Percentiles rank a stretch among this genome's conserved stretches.
These are phyloP conservation scores for Bipolaris cookei DNA, from an alignment of 2,329 filamentous ascomycete genomes.

Conservation along the genomic window DNA sequence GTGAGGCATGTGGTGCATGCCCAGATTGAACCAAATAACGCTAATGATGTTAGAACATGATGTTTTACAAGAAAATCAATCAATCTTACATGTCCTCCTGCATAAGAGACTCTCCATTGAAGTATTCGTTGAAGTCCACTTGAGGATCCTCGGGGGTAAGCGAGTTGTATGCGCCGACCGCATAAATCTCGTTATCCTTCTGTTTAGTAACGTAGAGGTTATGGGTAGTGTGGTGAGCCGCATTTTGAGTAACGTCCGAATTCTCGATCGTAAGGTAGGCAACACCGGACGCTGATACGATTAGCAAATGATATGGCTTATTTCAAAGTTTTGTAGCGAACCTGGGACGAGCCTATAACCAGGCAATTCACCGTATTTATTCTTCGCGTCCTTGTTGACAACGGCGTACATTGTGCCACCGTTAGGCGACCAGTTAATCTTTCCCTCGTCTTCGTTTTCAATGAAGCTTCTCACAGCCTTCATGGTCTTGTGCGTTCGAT, in stretches of 20 bases:
- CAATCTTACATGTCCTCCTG: background rate
- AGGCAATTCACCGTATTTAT: background rate
- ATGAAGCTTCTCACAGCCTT: background rate
- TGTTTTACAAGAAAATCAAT: background rate
- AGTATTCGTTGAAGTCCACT: background rate
- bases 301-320: background rate
- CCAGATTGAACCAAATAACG: background rate
- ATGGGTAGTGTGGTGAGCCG: background rate
- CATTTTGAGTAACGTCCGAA: background rate
- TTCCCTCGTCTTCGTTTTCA: background rate
- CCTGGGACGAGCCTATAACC: background rate
- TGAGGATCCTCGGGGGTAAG: conserved; percentile 1
- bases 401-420: background rate
- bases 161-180: background rate
- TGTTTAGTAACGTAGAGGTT: background rate
- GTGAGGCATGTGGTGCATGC: background rate
- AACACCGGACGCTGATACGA: background rate
- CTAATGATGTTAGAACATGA: background rate
- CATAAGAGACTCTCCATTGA: background rate
- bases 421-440: background rate
- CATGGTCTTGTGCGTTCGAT: background rate
- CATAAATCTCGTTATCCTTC: background rate
- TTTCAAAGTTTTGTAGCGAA: background rate
- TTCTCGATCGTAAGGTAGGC: background rate
- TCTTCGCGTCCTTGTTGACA: background rate